phyloP scores from a whole-genome alignment of 2,329 filamentous ascomycete genomes.

The Coniosporium tulheliwenetii region DNA sequence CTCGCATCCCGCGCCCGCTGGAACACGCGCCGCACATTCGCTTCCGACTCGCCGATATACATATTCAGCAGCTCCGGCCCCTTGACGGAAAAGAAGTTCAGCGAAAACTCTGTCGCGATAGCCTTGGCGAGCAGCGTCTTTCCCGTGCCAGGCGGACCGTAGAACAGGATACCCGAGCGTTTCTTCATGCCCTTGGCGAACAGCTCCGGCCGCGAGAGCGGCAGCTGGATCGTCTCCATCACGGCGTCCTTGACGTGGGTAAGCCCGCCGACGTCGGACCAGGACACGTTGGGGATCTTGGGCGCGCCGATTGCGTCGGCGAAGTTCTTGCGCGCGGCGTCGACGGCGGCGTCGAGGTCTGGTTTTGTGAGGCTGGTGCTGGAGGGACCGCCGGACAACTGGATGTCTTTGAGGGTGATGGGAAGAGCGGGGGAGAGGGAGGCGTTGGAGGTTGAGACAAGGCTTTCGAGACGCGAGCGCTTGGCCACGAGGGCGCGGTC shows the following conservation, averaged over 20 bases:
- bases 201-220: constrained; percentile 77
- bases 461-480: constrained; percentile 54
- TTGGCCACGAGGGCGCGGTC: constrained; percentile 74
- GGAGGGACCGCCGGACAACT: constrained; percentile 68
- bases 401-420: constrained; percentile 60
- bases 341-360: constrained; percentile 87
- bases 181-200: constrained; percentile 99
- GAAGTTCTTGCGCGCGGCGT: constrained; percentile 93
- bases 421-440: constrained; percentile 14
- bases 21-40: constrained; percentile 80
- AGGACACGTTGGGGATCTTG: constrained; percentile 93
- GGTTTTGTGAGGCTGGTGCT: constrained; percentile 63
- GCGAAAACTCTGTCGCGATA: constrained; percentile 82
- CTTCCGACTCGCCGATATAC: constrained; percentile 92
- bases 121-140: constrained; percentile 89
- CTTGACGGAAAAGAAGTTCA: constrained; percentile 92
- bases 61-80: constrained; percentile 85
- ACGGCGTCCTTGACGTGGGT: constrained; percentile 94
- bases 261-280: constrained; percentile 89
- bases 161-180: constrained; percentile 82
- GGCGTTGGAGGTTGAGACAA: constrained; percentile 38
- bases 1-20: constrained; percentile 72
- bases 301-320: constrained; percentile 93
- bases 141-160: constrained; percentile 78
- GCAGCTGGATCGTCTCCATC: constrained; percentile 88